Evolutionary conservation across 2,329 filamentous ascomycete species (phyloP).

Genomic region (Phyllosticta paracitricarpa): DNA sequence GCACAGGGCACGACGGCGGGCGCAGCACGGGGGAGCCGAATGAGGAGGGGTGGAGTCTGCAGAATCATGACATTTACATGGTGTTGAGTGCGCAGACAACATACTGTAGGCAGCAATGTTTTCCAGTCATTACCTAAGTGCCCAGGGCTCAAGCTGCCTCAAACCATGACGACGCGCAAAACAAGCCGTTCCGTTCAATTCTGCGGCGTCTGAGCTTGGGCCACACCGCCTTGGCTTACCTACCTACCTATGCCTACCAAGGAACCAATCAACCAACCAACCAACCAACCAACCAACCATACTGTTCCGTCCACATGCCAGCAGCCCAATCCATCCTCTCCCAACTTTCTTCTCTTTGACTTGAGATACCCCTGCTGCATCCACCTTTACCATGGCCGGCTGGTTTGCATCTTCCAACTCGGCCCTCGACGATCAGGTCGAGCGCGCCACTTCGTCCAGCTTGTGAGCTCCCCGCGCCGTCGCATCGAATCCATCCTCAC

Average conservation of each 20-base stretch:
- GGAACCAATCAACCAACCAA: no score
- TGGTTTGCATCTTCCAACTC: slow-evolving; percentile 90
- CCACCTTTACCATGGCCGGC: slow-evolving; percentile 60
- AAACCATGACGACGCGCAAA: slow-evolving; percentile 1
- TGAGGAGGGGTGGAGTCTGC: not conserved
- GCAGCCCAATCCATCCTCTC: slow-evolving; percentile 1
- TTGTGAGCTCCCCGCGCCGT: slow-evolving; percentile 51
- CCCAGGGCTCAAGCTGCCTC: not conserved
- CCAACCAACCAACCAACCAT: no score
- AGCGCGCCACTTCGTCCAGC: slow-evolving; percentile 87
- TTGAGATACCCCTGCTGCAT: not conserved
- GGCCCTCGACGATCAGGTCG: slow-evolving; percentile 93
- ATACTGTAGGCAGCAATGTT: not conserved
- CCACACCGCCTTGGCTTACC: not conserved
- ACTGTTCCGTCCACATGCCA: slow-evolving; percentile 1
- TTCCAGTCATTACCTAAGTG: not conserved
- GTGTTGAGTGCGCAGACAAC: not conserved
- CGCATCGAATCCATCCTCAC: slow-evolving; percentile 6
- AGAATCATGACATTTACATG: not conserved
- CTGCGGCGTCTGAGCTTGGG: not conserved
- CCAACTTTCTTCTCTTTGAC: not conserved
- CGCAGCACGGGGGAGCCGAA: not conserved
- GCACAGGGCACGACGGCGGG: not conserved
- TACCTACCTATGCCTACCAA: not conserved
- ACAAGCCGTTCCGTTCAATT: not conserved